These are phyloP conservation scores for Aspergillus alliaceus DNA, from an alignment of 2,329 filamentous ascomycete genomes.

Conservation along the genomic window DNA sequence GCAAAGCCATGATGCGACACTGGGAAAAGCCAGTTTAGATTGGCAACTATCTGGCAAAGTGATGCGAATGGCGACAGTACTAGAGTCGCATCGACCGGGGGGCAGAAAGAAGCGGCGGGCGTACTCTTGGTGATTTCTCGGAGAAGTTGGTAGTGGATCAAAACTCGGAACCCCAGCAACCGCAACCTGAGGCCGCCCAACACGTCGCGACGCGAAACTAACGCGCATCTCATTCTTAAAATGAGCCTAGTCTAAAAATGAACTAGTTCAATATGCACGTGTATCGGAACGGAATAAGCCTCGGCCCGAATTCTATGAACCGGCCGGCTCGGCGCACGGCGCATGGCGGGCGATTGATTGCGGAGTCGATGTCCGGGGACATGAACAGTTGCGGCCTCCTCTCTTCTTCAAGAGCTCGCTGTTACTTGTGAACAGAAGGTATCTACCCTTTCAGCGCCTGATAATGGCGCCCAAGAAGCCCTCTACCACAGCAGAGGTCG, in stretches of 20 bases:
- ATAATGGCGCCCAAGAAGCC: constrained; percentile 50
- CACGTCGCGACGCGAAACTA: constrained; percentile 30
- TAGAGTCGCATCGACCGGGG: constrained; percentile 9
- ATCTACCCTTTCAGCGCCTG: constrained; percentile 18
- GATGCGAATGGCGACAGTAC: constrained; percentile 10
- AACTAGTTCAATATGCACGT: constrained; percentile 10
- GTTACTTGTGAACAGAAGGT: constrained; percentile 11
- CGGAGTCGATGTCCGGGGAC: constrained; percentile 27
- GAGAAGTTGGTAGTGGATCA: constrained; percentile 7
- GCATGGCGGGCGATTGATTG: constrained; percentile 21
- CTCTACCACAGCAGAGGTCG: constrained; percentile 75
- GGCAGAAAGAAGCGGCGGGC: constrained; percentile 11
- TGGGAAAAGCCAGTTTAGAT: constrained; percentile 20
- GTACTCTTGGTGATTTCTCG: constrained; percentile 9
- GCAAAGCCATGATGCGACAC: constrained; percentile 72
- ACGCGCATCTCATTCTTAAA: constrained; percentile 24
- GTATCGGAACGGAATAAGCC: constrained; percentile 33
- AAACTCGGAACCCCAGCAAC: constrained; percentile 5
- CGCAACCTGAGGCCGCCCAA: constrained; percentile 16
- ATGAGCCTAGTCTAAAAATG: constrained; percentile 13
- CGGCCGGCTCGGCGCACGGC: constrained; percentile 24
- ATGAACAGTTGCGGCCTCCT: constrained; percentile 23
- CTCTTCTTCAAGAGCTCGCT: constrained; percentile 8
- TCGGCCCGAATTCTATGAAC: constrained; percentile 28
- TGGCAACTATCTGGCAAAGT: constrained; percentile 15